Evolutionary conservation across 371 early-diverging fungal species (phyloP).

Genomic region (Catenaria anguillulae): DNA sequence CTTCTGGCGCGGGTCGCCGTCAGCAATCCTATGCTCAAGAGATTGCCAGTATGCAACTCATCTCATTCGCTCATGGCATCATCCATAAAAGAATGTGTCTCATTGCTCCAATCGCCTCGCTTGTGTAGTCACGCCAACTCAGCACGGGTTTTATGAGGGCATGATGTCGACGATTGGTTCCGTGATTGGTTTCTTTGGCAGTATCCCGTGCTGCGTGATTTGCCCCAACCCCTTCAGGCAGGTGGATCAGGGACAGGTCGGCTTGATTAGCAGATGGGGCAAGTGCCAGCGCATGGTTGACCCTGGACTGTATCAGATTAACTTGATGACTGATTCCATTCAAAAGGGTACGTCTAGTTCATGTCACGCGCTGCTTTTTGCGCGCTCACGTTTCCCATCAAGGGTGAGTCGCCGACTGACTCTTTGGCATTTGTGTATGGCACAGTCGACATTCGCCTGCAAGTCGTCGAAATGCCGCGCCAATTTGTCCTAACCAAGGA

Average conservation of each 20-base stretch:
- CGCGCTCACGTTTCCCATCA: no score
- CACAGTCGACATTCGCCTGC: slow-evolving; percentile 49
- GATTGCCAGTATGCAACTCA: no score
- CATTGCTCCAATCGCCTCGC: no score
- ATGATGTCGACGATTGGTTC: slow-evolving; percentile 24
- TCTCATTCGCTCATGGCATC: no score
- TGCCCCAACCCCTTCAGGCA: slow-evolving; percentile 63
- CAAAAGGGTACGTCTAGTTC: no score
- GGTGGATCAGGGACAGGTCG: slow-evolving; percentile 48
- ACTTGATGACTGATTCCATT: not conserved
- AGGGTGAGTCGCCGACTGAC: no score
- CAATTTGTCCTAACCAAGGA: slow-evolving; percentile 80
- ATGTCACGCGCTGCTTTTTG: no score
- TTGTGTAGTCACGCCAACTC: not conserved
- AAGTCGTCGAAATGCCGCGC: slow-evolving; percentile 48
- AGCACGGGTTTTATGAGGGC: slow-evolving; percentile 18
- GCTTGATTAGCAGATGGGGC: slow-evolving; percentile 61
- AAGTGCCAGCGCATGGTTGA: slow-evolving; percentile 42
- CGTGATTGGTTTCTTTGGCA: slow-evolving; percentile 28
- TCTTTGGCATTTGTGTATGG: no score
- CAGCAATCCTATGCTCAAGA: no score
- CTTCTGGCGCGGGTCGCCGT: no score
- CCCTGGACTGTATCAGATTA: not conserved
- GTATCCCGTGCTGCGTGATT: slow-evolving; percentile 37
- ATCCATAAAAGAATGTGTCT: no score